phyloP scores from a whole-genome alignment of 257 asterid species.

The Galeopsis tetrahit region DNA sequence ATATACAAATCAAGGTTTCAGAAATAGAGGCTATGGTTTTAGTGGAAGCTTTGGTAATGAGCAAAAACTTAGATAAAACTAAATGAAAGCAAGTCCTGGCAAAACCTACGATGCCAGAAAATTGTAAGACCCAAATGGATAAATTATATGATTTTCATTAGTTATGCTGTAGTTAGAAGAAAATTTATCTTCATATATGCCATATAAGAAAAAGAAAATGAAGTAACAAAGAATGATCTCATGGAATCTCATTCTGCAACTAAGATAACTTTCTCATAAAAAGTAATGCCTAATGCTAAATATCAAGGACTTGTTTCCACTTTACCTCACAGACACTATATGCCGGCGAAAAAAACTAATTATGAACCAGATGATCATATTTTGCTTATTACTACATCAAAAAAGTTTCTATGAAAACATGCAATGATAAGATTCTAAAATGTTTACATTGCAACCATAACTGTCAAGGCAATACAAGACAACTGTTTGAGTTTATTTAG shows the following conservation, averaged over 20 bases:
- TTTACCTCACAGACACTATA: neutral
- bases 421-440: neutral
- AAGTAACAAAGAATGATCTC: neutral
- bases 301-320: slow-evolving; percentile 8
- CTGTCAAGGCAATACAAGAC: neutral
- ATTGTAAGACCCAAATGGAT: slow-evolving; percentile 15
- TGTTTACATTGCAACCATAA: neutral
- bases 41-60: neutral
- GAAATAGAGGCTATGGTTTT: neutral
- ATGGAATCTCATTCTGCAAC: neutral
- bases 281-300: neutral
- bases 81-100: neutral
- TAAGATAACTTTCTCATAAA: neutral
- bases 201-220: neutral
- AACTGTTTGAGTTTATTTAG: slow-evolving; percentile 9
- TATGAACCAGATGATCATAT: slow-evolving; percentile 6
- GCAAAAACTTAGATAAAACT: neutral
- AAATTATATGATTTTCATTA: neutral
- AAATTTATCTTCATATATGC: neutral
- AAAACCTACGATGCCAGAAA: neutral
- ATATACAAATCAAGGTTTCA: neutral
- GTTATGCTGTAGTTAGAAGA: neutral
- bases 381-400: neutral
- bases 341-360: neutral
- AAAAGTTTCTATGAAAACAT: slow-evolving; percentile 7